Base-by-base conservation (phyloP, 2,329 filamentous ascomycete genomes). In the Tolypocladium guangdongense region DNA sequence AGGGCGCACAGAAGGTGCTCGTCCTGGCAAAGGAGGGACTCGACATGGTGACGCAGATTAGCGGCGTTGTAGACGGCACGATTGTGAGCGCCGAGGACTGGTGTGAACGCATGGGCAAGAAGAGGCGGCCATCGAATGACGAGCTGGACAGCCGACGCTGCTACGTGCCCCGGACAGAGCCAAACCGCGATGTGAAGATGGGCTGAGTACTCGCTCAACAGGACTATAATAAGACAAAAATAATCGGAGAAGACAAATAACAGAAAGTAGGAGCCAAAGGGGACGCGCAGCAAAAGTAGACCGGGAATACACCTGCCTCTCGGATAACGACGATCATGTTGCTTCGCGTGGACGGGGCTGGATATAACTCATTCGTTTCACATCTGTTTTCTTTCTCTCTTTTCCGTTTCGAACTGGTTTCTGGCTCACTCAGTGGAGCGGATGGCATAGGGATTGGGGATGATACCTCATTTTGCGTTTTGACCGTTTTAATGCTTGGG, bases 11-110 rank as follows among this genome's bases (percentile, higher is more conserved):
- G 60, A 80, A 87, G 41, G 90, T 95, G 53, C 73, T 97, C 14
- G 83, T 93, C 1, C 82, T 97, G 51, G 92, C 92, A 7, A 87
- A 87, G 63, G 92, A 97, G 66, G 90, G 91, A 0, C 75, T 97
- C 16, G 90, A 96, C 61, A 96, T 97, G 86, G 90, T 97, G 78
- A 81, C 83, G 1, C 90, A 96, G 67, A 90, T 99, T 50, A 93
- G 85, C 41, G 83, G 85, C 6, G 88, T 96, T 2, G 79, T 97
- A 10, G 88, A 95, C 60, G 87, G 90, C 52, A 97, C 93, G 0
- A 87, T 97, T 52, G 81, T 88, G 53, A 93, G 88, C 62, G 93
- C 93, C 0, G 92, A 97, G 69, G 83, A 86, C 61, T 97, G 93
- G 93, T 88, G 92, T 59, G 87, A 91, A 55, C 78, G 84, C 22